Evolutionary conservation across 306 rosid species (phyloP), one percentile per base, ranked within the genome.

Genomic region (Rosa rugosa): DNA sequence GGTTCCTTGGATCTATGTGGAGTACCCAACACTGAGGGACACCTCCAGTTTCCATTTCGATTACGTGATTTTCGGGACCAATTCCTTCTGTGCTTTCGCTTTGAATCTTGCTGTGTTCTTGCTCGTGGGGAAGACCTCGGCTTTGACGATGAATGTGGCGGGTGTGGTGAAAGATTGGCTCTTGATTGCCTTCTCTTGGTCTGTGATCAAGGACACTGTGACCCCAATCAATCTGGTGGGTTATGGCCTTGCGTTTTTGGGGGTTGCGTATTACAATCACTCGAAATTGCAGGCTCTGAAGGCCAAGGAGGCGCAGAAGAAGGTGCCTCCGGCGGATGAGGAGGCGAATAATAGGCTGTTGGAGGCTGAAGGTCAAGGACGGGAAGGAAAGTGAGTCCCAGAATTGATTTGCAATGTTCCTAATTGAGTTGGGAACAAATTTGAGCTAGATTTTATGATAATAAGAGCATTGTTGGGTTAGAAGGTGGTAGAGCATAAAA

Each of bases 121-220:
- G 20, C 92, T 93, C 0, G 98, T 93, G 0, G 98, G 98, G 16
- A 93, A 93, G 75, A 93, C 98, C 1, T 91, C 97, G 2, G 98
- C 98, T 11, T 45, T 93, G 85, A 93, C 98, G 0, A 93, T 93
- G 98, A 93, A 93, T 75, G 98, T 91, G 36, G 98, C 98, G 10
- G 98, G 98, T 3, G 97, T 93, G 2, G 97, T 93, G 0, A 93
- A 93, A 79, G 98, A 93, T 50, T 93, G 98, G 98, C 76, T 93
- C 12, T 47, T 93, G 77, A 93, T 93, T 18, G 98, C 95, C 0
- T 93, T 91, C 73, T 93, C 98, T 0, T 93, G 98, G 98, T 90
- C 97, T 2, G 97, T 93, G 5, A 93, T 93, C 31, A 90, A 89
- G 91, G 98, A 93, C 42, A 93, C 95, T 0, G 97, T 93, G 49